phyloP scores from a whole-genome alignment of 2,329 filamentous ascomycete genomes.

The Penicillium sp. region DNA sequence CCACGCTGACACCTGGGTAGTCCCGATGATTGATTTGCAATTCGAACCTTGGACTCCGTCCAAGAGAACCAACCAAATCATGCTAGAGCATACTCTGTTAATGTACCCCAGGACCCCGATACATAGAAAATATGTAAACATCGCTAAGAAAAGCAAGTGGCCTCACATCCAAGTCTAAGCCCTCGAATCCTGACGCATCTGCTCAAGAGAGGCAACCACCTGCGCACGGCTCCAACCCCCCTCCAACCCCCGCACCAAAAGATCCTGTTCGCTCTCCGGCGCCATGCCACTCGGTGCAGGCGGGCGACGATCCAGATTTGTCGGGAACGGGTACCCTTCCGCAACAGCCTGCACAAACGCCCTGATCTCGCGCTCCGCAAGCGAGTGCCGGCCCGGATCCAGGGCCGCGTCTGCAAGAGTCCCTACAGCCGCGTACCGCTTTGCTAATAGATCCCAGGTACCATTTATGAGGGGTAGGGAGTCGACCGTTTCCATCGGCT shows the following conservation, averaged over 20 bases:
- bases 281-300: constrained; percentile 57
- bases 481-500: constrained; percentile 60
- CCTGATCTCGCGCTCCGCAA: constrained; percentile 38
- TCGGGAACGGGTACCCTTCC: constrained; percentile 60
- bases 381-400: constrained; percentile 7
- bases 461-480: constrained; percentile 48
- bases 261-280: constrained; percentile 55
- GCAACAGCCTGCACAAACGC: constrained; percentile 51
- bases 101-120: not conserved
- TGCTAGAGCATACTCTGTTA: not conserved
- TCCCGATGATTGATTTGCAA: not conserved
- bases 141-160: not conserved
- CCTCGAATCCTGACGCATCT: constrained; percentile 36
- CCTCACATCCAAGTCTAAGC: constrained; percentile 5
- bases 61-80: not conserved
- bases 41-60: no score
- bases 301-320: constrained; percentile 56
- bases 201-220: constrained; percentile 42
- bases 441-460: constrained; percentile 53
- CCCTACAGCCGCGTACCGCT: constrained; percentile 39
- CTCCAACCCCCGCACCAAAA: constrained; percentile 46
- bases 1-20: no score
- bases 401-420: constrained; percentile 17
- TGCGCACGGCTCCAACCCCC: constrained; percentile 39
- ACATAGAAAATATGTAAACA: not conserved